Evolutionary conservation across 345 rosid species (phyloP), one percentile per base, ranked within the genome.

Genomic region (Gossypium bickii): DNA sequence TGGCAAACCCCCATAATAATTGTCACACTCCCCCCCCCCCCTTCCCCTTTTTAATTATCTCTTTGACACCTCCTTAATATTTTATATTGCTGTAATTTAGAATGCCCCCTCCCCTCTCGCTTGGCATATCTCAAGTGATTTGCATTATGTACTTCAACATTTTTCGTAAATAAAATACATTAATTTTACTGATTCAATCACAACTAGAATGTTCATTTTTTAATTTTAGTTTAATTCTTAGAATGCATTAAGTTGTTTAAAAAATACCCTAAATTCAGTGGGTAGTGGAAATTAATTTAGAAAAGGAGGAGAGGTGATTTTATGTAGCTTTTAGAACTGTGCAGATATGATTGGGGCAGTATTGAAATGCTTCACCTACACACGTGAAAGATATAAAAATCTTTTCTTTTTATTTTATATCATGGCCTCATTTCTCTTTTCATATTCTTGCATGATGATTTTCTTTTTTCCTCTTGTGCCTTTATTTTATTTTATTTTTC

Each of bases 341-440:
- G 12, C 34, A 59, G 25, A 11, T 24, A 59, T 59, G 63, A 59
- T 59, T 59, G 63, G 38, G 38, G 34, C 38, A 59, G 38, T 59
- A 24, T 24, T 59, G 18, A 60, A 57, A 63, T 69, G 73, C 4
- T 64, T 65, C 12, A 44, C 51, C 62, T 34, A 38, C 48, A 29
- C 74, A 71, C 74, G 74, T 71, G 74, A 71, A 71, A 71, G 74
- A 45, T 16, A 27, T n/a, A 56, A 34, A 55, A 4, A 22, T 57
- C 27, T 57, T 57, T 59, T 1, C 25, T 6, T 3, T 20, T 43
- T 69, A 34, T 34, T 34, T 34, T 34, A 34, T 13, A 49, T 69
- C 44, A 48, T 27, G 20, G 3, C 69, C 69, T 64, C 49, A 43
- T 64, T 64, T 64, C 25, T 64, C 49, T 64, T 64, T 63, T 63